Base-by-base conservation (phyloP, 2,329 filamentous ascomycete genomes). In the Ascochyta viciae-villosae region DNA sequence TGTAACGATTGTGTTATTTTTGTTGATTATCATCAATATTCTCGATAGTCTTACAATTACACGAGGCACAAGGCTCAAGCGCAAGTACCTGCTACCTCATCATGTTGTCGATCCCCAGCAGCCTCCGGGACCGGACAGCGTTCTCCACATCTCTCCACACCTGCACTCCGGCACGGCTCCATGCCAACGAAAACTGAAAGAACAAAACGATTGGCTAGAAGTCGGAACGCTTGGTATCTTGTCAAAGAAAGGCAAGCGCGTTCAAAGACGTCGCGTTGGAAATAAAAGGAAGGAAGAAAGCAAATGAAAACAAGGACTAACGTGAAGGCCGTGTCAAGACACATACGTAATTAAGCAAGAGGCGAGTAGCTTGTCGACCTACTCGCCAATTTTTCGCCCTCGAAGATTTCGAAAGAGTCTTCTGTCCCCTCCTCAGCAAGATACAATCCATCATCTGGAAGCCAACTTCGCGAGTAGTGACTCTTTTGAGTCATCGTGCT, bases 321-420 rank as follows among this genome's bases (percentile, higher is more conserved):
- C 24, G 24, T 16, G 10, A 29, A 33, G 24, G 44, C 22, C 31
- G 51, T 44, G 19, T 26, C 6, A 26, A n/a, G 13, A 29, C 10
- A 10, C 6, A 15, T 24, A 9, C 8, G n/a, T 27, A n/a, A 12
- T 37, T 50, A 50, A 35, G 61, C 60, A 46, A 67, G 51, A 16
- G 66, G 66, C 22, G 66, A 67, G 34, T 69, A 69, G 42, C 58
- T 68, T 16, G 62, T 66, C 5, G 63, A 63, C 26, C 64, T 54
- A 54, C 48, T 63, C 9, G 44, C 53, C 35, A 64, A 40, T 29
- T 50, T 56, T 19, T 53, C 50, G 40, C 60, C 51, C 31, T 50
- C 48, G 26, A 63, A 66, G 15, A 59, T 58, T 34, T 57, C 60
- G 44, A 61, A 67, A 13, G 55, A 58, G 42, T 64, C 60, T 5